Evolutionary conservation across 306 rosid genomes (phyloP).

Genomic region (Quercus dentata): DNA sequence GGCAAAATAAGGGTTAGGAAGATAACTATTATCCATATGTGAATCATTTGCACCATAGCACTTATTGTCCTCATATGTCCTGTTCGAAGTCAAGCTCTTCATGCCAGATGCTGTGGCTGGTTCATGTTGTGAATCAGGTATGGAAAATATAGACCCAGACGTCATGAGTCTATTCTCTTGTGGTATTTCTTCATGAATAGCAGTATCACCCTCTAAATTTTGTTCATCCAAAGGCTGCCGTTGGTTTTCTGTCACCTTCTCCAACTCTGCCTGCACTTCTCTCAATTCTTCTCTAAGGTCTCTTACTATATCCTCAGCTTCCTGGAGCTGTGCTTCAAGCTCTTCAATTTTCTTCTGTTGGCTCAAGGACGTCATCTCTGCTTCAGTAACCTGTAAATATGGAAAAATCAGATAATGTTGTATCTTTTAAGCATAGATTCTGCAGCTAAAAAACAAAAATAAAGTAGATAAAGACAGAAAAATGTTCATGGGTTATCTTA

Average conservation of each 20-base stretch:
- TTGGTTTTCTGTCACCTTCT: slow-evolving; percentile 43
- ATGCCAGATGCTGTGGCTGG: slow-evolving; percentile 15
- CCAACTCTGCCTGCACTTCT: slow-evolving; percentile 61
- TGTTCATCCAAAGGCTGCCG: slow-evolving; percentile 31
- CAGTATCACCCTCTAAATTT: slow-evolving; percentile 29
- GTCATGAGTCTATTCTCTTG: slow-evolving; percentile 21
- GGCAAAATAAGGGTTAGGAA: slow-evolving; percentile 59
- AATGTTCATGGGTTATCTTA: not conserved
- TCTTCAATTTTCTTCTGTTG: slow-evolving; percentile 72
- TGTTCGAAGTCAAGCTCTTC: slow-evolving; percentile 25
- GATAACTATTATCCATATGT: slow-evolving; percentile 37
- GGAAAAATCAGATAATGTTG: not conserved
- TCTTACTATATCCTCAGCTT: slow-evolving; percentile 81
- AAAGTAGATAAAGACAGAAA: slow-evolving; percentile 15
- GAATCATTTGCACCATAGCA: slow-evolving; percentile 29
- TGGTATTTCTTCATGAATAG: slow-evolving; percentile 21
- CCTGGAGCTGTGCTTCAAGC: slow-evolving; percentile 88
- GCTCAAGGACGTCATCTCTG: slow-evolving; percentile 47
- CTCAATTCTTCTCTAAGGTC: slow-evolving; percentile 77
- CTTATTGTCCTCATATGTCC: slow-evolving; percentile 29
- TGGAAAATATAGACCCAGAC: slow-evolving; percentile 18
- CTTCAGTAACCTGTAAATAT: slow-evolving; percentile 55
- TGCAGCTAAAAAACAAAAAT: not conserved
- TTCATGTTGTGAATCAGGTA: slow-evolving; percentile 32
- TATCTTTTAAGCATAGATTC: not conserved